Evolutionary conservation across 2,329 filamentous ascomycete species (phyloP), one percentile per base, ranked within the genome.

Genomic region (Pezicula carpinea): DNA sequence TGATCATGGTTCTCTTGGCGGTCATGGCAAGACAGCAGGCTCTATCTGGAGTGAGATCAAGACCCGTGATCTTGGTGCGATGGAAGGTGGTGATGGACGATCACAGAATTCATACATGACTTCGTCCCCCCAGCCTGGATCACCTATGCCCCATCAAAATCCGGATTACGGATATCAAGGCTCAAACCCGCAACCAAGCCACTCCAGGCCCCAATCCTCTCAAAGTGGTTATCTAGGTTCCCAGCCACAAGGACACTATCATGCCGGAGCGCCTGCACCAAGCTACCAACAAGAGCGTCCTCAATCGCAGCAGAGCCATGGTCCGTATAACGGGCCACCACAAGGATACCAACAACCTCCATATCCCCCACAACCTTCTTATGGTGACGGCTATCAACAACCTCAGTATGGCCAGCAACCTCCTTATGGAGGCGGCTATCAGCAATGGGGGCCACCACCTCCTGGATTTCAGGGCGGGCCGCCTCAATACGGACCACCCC

Each of bases 21-120:
- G 73, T n/a, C 71, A 75, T 55, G 79, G 80, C 19, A 80, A 79
- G 56, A 77, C 79, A 2, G 68, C 74, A 0, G 79, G 76, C 4
- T 79, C 76, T 0, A 69, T 85, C 4, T 84, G 81, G 78, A 72
- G 72, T 8, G 77, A 84, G 57, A 77, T 84, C 46, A 74, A 76
- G 54, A 76, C 73, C 3, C 72, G 80, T 48, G 80, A 84, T 52
- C 62, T 82, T 11, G 68, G 71, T 43, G 75, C 76, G 11, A 75
- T 81, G 72, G 71, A 70, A 34, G 76, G 74, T 2, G 66, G 67
- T 4, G 72, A 77, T 48, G 66, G 66, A 17, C 65, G 69, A 58
- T 67, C 44, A 51, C 29, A 48, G 22, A 19, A n/a, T n/a, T 47
- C 49, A 6, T 57, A 58, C 31, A 48, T 57, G 19, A 35, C 39